Evolutionary conservation across 257 asterid genomes (phyloP), one percentile per base, ranked within the genome.

Genomic region (Ophiorrhiza pumila): DNA sequence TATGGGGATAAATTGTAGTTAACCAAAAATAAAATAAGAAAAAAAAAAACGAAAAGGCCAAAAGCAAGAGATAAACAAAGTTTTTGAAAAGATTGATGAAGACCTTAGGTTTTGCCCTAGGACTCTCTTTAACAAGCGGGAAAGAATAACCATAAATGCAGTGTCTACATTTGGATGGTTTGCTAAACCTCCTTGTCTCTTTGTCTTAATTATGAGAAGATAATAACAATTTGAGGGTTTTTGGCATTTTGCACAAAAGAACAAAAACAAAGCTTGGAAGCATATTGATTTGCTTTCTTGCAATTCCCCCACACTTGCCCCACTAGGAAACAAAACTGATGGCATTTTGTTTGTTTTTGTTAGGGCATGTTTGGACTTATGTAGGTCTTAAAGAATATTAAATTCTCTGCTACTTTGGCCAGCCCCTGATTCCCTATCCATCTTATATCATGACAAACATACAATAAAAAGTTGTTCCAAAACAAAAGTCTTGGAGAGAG

Each of bases 321-420:
- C 81, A 84, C 81, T 70, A 81, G 71, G 68, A 73, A 72, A 85
- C 89, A 89, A 82, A 82, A 77, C 68, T 81, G 87, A 85, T 82
- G 88, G 86, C 87, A 83, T 82, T 73, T 86, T 69, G 83, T 80
- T 87, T 90, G 95, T 75, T 83, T 82, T 87, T 87, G 96, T 85
- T 87, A 86, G 85, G 91, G 85, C 86, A 65, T 86, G 91, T 80
- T 89, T 86, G 96, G 95, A 86, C n/a, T 46, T 35, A 78, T 59
- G 83, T 78, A 59, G 65, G 22, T 10, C 58, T 82, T 66, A 79
- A 65, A 69, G 93, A 92, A 88, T 87, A 86, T 85, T 82, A 46
- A 53, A 76, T 50, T 60, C 61, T 55, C 32, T 29, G 46, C 46
- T 71, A 69, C 82, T 80, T 85, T 81, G 68, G 86, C 84, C 86